Evolutionary conservation across 2,329 filamentous ascomycete genomes (phyloP).

Genomic region (Calonectria multiphialidica): DNA sequence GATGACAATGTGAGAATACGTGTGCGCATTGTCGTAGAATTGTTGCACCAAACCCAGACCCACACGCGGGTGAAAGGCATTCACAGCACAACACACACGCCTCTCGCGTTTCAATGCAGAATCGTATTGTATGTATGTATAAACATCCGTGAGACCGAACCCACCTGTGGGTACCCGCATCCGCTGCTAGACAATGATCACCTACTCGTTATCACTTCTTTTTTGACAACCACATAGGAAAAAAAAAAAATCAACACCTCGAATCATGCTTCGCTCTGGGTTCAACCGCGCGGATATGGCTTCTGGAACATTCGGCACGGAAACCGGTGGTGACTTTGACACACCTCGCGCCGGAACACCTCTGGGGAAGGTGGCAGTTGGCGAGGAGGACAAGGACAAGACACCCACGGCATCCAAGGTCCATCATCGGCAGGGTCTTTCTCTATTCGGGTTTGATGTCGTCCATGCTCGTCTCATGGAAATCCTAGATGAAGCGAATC

Average conservation of each 20-base stretch:
- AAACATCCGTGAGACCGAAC: neutral
- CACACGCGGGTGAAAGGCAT: neutral
- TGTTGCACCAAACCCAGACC: neutral
- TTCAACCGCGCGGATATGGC: neutral
- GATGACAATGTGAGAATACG: neutral
- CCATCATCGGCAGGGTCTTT: neutral
- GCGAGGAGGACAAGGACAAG: neutral
- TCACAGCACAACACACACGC: neutral
- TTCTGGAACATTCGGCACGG: neutral
- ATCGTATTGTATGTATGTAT: neutral
- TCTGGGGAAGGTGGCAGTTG: neutral
- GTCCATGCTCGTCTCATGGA: neutral
- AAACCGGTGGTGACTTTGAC: neutral
- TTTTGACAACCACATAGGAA: too few relatives aligned
- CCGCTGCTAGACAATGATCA: neutral
- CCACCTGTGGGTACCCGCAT: neutral
- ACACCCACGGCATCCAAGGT: neutral
- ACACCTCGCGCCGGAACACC: constrained; percentile 11
- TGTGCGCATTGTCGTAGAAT: neutral
- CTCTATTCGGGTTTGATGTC: neutral
- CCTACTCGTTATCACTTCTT: neutral
- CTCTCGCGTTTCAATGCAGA: neutral
- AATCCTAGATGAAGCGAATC: neutral
- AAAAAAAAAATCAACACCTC: neutral
- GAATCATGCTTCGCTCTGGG: constrained; percentile 1